A percentile compares a stretch with the other conserved stretches of the same genome.
phyloP scores from a whole-genome alignment of 1,284 basidiomycete genomes.

The Ustilago esculenta region DNA sequence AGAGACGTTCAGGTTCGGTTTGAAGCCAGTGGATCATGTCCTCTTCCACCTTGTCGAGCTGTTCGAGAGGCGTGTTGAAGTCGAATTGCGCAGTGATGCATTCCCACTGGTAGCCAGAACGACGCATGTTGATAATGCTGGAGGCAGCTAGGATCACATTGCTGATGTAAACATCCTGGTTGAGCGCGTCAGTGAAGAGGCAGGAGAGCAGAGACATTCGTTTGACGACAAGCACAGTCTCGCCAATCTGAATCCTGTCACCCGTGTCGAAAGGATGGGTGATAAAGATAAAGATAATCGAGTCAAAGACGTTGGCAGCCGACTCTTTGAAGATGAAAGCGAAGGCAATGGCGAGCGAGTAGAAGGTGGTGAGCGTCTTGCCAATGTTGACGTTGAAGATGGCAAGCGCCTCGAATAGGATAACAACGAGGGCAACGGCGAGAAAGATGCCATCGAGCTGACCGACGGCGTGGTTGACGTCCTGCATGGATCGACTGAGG shows the following conservation, averaged over 20 bases:
- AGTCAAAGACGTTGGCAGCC: constrained; percentile 63
- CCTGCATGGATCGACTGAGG: constrained; percentile 60
- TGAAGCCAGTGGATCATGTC: constrained; percentile 65
- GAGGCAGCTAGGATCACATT: constrained; percentile 55
- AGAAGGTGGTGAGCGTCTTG: constrained; percentile 62
- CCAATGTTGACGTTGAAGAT: constrained; percentile 63
- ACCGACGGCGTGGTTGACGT: constrained; percentile 62
- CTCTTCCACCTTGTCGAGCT: constrained; percentile 61
- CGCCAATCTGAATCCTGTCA: constrained; percentile 55
- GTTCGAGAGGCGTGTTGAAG: constrained; percentile 59
- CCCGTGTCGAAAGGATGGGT: constrained; percentile 65
- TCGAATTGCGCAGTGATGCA: constrained; percentile 56
- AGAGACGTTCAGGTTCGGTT: constrained; percentile 62
- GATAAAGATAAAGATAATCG: constrained; percentile 65
- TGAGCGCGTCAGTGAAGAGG: constrained; percentile 56
- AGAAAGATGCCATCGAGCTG: constrained; percentile 59
- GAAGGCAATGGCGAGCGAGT: constrained; percentile 62
- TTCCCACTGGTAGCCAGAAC: constrained; percentile 63
- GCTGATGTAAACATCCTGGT: constrained; percentile 60
- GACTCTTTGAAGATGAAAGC: constrained; percentile 65
- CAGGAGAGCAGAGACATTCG: constrained; percentile 61
- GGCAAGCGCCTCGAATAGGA: constrained; percentile 62
- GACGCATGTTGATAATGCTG: constrained; percentile 61
- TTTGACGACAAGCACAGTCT: constrained; percentile 56
- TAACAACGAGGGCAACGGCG: constrained; percentile 47